Conservation (phyloP, 345 rosid species). For the Sonneratia alba region DNA sequence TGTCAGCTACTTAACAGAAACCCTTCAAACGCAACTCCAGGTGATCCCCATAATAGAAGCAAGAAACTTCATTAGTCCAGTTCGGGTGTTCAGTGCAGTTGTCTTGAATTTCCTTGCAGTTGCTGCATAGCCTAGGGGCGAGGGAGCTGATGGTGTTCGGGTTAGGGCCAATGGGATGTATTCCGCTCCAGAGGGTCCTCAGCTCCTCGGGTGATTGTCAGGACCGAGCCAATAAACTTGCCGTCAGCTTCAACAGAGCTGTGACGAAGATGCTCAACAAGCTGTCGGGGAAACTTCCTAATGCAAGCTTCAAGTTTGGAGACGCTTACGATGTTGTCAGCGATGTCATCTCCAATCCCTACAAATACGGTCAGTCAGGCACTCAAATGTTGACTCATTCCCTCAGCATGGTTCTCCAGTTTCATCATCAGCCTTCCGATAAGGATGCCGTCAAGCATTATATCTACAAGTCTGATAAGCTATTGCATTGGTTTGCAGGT, state of each 20-base stretch:
- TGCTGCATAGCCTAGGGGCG: slow-evolving; percentile 59
- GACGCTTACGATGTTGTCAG: slow-evolving; percentile 80
- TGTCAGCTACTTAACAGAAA: slow-evolving; percentile 54
- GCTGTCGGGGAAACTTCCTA: slow-evolving; percentile 31
- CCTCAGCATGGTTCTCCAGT: not conserved
- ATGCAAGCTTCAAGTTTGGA: slow-evolving; percentile 61
- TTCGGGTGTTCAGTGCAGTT: not conserved
- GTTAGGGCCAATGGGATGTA: slow-evolving; percentile 96
- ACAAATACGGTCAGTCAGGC: slow-evolving; percentile 44
- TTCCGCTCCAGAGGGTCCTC: slow-evolving; percentile 87
- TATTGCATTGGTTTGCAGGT: slow-evolving; percentile 27
- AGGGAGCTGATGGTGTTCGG: slow-evolving; percentile 78
- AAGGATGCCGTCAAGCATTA: not conserved
- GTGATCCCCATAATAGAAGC: slow-evolving; percentile 16
- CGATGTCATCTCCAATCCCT: slow-evolving; percentile 57
- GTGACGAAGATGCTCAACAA: slow-evolving; percentile 29
- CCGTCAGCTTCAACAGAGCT: slow-evolving; percentile 57
- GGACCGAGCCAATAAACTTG: slow-evolving; percentile 58
- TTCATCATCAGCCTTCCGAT: too few relatives aligned
- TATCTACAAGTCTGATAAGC: not conserved
- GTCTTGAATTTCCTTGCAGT: slow-evolving; percentile 15
- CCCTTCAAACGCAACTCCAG: slow-evolving; percentile 57
- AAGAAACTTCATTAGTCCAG: not conserved
- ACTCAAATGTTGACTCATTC: not conserved
- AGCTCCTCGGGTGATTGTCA: slow-evolving; percentile 60